Conservation (phyloP, 805 yeast genomes). For the Hyphopichia homilentoma region DNA sequence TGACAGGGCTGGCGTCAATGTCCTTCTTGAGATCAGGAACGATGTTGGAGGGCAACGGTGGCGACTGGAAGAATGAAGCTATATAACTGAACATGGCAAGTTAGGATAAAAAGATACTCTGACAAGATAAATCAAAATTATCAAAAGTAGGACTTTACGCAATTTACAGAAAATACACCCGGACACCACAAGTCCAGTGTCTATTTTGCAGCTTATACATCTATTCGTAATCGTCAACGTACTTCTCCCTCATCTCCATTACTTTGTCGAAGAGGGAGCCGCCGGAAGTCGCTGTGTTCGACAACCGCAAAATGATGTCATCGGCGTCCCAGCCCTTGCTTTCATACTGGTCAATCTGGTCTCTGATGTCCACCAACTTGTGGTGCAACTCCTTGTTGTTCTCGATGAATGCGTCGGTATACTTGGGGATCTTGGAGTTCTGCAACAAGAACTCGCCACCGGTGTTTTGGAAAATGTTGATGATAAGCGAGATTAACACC, state of each 20-base stretch:
- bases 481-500: constrained; percentile 23
- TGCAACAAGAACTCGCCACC: constrained; percentile 32
- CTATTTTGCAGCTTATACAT: too few relatives aligned
- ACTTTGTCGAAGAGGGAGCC: constrained; percentile 22
- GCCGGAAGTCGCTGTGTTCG: constrained; percentile 6
- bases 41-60: background rate
- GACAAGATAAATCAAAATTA: too few relatives aligned
- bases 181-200: too few relatives aligned
- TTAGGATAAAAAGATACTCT: too few relatives aligned
- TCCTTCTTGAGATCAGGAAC: constrained; percentile 6
- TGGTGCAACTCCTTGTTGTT: constrained; percentile 17
- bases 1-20: constrained; percentile 12
- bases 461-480: constrained; percentile 25
- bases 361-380: constrained; percentile 15
- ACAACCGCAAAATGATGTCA: constrained; percentile 35
- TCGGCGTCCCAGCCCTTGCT: constrained; percentile 36
- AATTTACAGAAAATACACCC: too few relatives aligned
- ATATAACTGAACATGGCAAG: background rate
- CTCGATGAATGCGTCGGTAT: constrained; percentile 19
- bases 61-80: background rate
- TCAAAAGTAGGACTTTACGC: too few relatives aligned
- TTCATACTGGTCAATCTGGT: constrained; percentile 27
- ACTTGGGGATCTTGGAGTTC: constrained; percentile 36
- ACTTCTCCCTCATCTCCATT: constrained; percentile 20
- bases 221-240: constrained; percentile 21